These are phyloP conservation scores for Kazachstania sp. DNA, from an alignment of 1,139 yeast genomes.

Conservation along the genomic window DNA sequence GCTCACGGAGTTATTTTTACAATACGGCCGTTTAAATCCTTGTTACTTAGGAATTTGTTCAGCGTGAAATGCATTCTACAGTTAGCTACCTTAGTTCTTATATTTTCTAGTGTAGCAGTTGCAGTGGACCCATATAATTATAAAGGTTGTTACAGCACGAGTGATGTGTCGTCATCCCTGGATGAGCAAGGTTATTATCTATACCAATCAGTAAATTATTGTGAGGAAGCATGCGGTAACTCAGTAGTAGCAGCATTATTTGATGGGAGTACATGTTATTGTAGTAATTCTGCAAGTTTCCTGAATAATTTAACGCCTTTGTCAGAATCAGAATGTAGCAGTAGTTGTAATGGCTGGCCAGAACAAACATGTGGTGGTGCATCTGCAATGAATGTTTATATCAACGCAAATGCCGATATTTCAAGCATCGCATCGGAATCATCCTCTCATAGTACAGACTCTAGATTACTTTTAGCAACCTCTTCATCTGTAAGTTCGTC, in stretches of 20 bases:
- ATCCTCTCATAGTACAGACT: constrained; percentile 4
- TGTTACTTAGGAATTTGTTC: too few relatives aligned
- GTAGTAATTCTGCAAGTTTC: constrained; percentile 38
- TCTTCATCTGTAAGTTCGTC: constrained; percentile 4
- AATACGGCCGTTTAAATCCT: neutral
- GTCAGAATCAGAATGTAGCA: constrained; percentile 37
- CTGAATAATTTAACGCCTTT: neutral
- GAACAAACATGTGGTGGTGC: constrained; percentile 58
- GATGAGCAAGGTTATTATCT: constrained; percentile 32
- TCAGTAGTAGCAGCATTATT: constrained; percentile 47
- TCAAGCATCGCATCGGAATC: constrained; percentile 4
- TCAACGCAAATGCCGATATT: constrained; percentile 15
- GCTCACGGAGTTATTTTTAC: neutral
- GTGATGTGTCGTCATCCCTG: constrained; percentile 9
- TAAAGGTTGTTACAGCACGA: constrained; percentile 17
- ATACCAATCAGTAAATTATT: constrained; percentile 45
- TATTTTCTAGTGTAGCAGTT: neutral
- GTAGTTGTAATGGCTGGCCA: constrained; percentile 49
- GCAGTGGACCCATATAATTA: constrained; percentile 5
- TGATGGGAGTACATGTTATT: constrained; percentile 50
- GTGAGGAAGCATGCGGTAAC: constrained; percentile 41
- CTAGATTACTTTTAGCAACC: neutral
- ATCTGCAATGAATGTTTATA: constrained; percentile 42
- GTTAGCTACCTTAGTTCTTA: neutral
- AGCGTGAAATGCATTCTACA: neutral